Evolutionary conservation across 495 filamentous ascomycete species (phyloP).

Genomic region (Articulospora tetracladia): DNA sequence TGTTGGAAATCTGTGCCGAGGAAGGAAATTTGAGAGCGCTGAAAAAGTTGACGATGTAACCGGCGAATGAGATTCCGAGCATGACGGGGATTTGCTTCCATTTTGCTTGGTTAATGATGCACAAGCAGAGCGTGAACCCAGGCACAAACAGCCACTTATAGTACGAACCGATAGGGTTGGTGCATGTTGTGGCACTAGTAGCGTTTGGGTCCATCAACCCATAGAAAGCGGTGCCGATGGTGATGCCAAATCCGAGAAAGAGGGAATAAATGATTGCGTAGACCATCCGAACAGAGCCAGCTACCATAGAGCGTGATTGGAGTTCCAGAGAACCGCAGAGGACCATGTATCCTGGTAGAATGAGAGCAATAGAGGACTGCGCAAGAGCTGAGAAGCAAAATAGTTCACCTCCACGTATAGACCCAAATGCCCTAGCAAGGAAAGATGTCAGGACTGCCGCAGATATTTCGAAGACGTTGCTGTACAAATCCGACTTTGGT

Average conservation of each 20-base stretch:
- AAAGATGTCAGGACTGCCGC: slow-evolving; percentile 89
- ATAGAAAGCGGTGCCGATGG: slow-evolving; percentile 87
- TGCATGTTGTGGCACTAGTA: slow-evolving; percentile 68
- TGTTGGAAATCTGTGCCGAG: slow-evolving; percentile 80
- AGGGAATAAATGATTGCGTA: slow-evolving; percentile 95
- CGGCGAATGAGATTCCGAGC: slow-evolving; percentile 75
- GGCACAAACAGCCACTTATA: slow-evolving; percentile 75
- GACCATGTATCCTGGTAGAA: slow-evolving; percentile 85
- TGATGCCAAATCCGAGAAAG: slow-evolving; percentile 96
- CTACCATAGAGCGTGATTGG: slow-evolving; percentile 80
- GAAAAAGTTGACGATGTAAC: slow-evolving; percentile 87
- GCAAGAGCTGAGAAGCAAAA: slow-evolving; percentile 95
- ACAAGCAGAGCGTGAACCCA: slow-evolving; percentile 76
- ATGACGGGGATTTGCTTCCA: slow-evolving; percentile 87
- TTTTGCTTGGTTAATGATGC: slow-evolving; percentile 84
- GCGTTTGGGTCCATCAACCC: slow-evolving; percentile 76
- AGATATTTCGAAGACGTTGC: slow-evolving; percentile 89
- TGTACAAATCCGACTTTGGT: slow-evolving; percentile 73
- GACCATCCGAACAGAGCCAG: slow-evolving; percentile 91
- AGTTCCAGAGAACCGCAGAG: slow-evolving; percentile 82
- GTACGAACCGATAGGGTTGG: slow-evolving; percentile 55
- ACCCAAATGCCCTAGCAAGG: slow-evolving; percentile 81
- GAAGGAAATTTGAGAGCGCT: slow-evolving; percentile 64
- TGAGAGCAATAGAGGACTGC: slow-evolving; percentile 87
- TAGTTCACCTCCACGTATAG: slow-evolving; percentile 58